Percentiles rank a stretch among this genome's conserved stretches.
phyloP scores from a whole-genome alignment of 352 stramenopile species.

The Phytophthora megakarya region DNA sequence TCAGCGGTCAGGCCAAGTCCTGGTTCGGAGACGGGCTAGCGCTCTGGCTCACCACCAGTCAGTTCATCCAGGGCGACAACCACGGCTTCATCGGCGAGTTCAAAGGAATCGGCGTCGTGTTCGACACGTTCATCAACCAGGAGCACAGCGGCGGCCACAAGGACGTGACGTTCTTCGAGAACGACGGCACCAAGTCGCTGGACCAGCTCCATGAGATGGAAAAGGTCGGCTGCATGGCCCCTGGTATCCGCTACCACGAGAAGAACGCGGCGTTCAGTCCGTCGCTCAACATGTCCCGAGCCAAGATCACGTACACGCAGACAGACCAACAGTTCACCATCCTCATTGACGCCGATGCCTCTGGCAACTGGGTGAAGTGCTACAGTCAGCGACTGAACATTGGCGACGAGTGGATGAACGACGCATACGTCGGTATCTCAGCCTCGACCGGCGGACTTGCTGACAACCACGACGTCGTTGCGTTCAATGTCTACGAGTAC shows the following conservation, averaged over 20 bases:
- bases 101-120: conserved; percentile 76
- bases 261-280: conserved; percentile 78
- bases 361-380: conserved; percentile 75
- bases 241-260: conserved; percentile 81
- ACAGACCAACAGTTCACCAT: conserved; percentile 66
- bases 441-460: conserved; percentile 80
- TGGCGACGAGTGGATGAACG: conserved; percentile 57
- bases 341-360: conserved; percentile 75
- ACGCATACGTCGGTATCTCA: conserved; percentile 76
- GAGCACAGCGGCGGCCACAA: conserved; percentile 82
- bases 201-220: conserved; percentile 75
- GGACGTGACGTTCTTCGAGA: conserved; percentile 84
- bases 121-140: conserved; percentile 87
- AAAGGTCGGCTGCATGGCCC: conserved; percentile 79
- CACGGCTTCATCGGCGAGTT: conserved; percentile 82
- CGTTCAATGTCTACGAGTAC: conserved; percentile 80
- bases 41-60: conserved; percentile 76
- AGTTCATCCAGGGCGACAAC: conserved; percentile 70
- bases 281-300: conserved; percentile 81
- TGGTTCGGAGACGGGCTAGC: conserved; percentile 84
- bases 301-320: conserved; percentile 76
- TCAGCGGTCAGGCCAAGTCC: conserved; percentile 73
- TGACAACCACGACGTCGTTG: conserved; percentile 85
- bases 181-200: conserved; percentile 76
- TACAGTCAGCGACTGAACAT: conserved; percentile 59